A percentile compares a stretch with the other conserved stretches of the same genome.
These are phyloP conservation scores for Candida ovalis DNA, from an alignment of 805 yeast species.

Conservation along the genomic window DNA sequence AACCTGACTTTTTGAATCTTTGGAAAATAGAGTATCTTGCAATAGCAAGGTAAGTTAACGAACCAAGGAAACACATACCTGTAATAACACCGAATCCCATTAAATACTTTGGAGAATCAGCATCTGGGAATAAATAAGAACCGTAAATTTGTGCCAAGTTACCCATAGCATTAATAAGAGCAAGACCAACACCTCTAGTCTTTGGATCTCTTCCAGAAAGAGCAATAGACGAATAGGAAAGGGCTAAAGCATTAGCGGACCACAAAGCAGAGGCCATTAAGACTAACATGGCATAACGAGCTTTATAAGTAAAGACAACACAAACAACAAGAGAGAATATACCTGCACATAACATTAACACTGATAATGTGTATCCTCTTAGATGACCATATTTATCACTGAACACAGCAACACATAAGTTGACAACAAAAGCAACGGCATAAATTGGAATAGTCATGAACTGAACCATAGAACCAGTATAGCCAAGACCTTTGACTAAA, in stretches of 20 bases:
- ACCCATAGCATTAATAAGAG: constrained; percentile 49
- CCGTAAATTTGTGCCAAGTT: constrained; percentile 57
- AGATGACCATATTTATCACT: constrained; percentile 55
- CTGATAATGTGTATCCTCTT: constrained; percentile 45
- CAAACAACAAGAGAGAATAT: constrained; percentile 9
- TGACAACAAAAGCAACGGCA: constrained; percentile 37
- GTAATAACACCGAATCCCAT: constrained; percentile 27
- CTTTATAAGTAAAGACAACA: constrained; percentile 20
- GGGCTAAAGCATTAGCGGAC: constrained; percentile 54
- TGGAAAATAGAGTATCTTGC: constrained; percentile 4
- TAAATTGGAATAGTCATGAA: constrained; percentile 61
- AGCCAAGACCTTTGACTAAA: constrained; percentile 53
- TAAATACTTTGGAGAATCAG: constrained; percentile 43
- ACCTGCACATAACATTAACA: constrained; percentile 48
- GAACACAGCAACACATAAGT: constrained; percentile 45
- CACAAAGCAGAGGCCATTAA: constrained; percentile 57
- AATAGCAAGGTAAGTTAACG: constrained; percentile 2
- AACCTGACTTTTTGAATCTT: background rate
- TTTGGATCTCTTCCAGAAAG: constrained; percentile 10
- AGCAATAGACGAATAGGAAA: constrained; percentile 56
- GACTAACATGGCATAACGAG: constrained; percentile 56
- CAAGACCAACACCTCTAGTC: constrained; percentile 16
- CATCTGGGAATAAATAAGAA: constrained; percentile 45
- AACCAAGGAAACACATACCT: constrained; percentile 13
- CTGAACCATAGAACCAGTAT: constrained; percentile 45